These are phyloP conservation scores for Margaritispora aquatica DNA, from an alignment of 495 filamentous ascomycete species.

Conservation along the genomic window DNA sequence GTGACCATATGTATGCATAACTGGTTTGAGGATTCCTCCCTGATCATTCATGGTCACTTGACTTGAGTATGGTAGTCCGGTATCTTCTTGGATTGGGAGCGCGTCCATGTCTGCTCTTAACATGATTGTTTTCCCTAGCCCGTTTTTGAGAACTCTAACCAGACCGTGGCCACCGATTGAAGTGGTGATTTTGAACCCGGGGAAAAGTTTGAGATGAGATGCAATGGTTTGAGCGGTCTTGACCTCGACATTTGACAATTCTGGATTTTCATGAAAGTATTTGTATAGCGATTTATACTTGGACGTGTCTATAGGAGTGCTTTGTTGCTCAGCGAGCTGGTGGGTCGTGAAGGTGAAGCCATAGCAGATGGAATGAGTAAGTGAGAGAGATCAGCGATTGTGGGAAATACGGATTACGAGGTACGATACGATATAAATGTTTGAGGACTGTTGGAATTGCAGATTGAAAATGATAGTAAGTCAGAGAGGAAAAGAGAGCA, in stretches of 20 bases:
- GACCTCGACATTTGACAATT: slow-evolving; percentile 44
- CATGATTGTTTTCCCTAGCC: slow-evolving; percentile 42
- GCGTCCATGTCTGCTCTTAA: slow-evolving; percentile 57
- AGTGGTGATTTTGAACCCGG: slow-evolving; percentile 39
- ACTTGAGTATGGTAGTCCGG: slow-evolving; percentile 48
- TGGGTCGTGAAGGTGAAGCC: too few relatives aligned
- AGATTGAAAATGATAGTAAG: too few relatives aligned
- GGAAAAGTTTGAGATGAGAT: slow-evolving; percentile 27
- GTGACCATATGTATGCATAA: slow-evolving; percentile 63
- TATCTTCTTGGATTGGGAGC: slow-evolving; percentile 49
- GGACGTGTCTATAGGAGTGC: too few relatives aligned
- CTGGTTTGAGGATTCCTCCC: slow-evolving; percentile 36
- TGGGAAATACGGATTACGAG: too few relatives aligned
- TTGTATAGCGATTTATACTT: too few relatives aligned
- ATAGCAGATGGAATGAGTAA: too few relatives aligned
- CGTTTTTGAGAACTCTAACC: slow-evolving; percentile 45
- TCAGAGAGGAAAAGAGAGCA: too few relatives aligned
- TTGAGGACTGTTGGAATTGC: too few relatives aligned
- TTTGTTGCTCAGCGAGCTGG: too few relatives aligned
- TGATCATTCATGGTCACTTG: slow-evolving; percentile 28
- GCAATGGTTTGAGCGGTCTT: slow-evolving; percentile 21
- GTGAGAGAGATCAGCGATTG: too few relatives aligned
- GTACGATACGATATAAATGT: too few relatives aligned
- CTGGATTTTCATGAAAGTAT: slow-evolving; percentile 42
- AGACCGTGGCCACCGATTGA: slow-evolving; percentile 53